Evolutionary conservation across 495 filamentous ascomycete species (phyloP).

Genomic region (Chaetomium tenue): DNA sequence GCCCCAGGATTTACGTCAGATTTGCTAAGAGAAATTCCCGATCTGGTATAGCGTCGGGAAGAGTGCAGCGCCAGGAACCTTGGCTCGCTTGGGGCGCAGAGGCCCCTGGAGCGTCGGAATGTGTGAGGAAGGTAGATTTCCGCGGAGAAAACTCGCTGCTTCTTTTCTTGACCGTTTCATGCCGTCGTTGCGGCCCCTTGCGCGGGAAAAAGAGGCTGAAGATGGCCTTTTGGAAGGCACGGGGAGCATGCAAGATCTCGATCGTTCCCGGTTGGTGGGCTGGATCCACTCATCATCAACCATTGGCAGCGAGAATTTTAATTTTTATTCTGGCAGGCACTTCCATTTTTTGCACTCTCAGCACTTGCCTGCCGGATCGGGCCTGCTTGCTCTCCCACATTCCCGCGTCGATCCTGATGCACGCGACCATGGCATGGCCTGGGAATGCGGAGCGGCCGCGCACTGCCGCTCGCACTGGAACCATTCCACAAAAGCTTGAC

Average conservation of each 20-base stretch:
- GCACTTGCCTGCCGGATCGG: not conserved
- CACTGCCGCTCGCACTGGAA: not conserved
- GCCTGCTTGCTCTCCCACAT: not conserved
- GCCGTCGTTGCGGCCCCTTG: not conserved
- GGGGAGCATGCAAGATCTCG: not conserved
- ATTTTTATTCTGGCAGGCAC: too few relatives aligned
- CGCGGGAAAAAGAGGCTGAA: not conserved
- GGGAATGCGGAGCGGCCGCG: not conserved
- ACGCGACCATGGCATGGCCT: too few relatives aligned
- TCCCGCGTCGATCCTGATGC: not conserved
- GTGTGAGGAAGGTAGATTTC: constrained; percentile 7
- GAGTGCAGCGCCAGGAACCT: constrained; percentile 1
- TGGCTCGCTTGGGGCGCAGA: not conserved
- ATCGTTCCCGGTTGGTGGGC: not conserved
- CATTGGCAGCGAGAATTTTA: too few relatives aligned
- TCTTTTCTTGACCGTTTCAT: not conserved
- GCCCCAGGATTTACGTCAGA: constrained; percentile 29
- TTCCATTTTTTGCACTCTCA: not conserved
- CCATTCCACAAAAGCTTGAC: not conserved
- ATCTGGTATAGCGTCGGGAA: constrained; percentile 24
- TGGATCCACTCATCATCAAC: not conserved
- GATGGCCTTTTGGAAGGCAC: not conserved
- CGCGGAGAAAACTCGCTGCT: constrained; percentile 7
- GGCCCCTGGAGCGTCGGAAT: not conserved
- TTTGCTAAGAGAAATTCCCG: constrained; percentile 38